A percentile compares a stretch with the other conserved stretches of the same genome.
Evolutionary conservation across 2,329 filamentous ascomycete genomes (phyloP).

Genomic region (Chaetomiaceae sp.): DNA sequence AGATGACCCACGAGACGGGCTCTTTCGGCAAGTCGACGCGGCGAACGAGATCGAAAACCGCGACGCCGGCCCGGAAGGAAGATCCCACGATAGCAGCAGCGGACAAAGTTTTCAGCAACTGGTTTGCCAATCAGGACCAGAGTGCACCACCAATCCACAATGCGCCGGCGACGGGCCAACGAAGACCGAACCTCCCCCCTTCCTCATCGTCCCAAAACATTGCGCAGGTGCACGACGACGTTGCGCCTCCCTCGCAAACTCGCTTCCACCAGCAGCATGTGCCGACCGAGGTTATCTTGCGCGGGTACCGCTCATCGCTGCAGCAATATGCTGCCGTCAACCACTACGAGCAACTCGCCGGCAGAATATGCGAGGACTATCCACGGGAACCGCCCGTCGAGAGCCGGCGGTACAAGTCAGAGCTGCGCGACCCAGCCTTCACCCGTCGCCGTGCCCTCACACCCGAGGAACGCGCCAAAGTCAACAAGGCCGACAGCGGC

Average conservation of each 20-base stretch:
- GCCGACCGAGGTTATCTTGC: constrained; percentile 72
- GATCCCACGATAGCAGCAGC: constrained; percentile 57
- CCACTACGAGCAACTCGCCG: constrained; percentile 81
- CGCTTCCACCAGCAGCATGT: constrained; percentile 33
- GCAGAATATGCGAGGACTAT: constrained; percentile 88
- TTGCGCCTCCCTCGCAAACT: constrained; percentile 24
- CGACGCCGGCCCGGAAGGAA: constrained; percentile 52
- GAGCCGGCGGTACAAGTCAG: constrained; percentile 63
- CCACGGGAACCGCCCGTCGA: constrained; percentile 72
- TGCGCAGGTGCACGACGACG: constrained; percentile 32
- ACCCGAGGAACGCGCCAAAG: constrained; percentile 66
- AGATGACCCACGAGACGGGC: constrained; percentile 53
- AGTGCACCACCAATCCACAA: constrained; percentile 19
- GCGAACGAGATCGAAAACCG: constrained; percentile 56
- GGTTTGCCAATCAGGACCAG: constrained; percentile 45
- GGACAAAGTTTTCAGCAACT: constrained; percentile 56
- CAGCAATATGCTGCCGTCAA: constrained; percentile 81
- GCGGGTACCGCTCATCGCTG: constrained; percentile 63
- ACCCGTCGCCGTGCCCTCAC: constrained; percentile 61
- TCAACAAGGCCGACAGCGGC: constrained; percentile 75
- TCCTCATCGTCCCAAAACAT: constrained; percentile 29
- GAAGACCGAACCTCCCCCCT: constrained; percentile 22
- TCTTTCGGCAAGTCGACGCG: constrained; percentile 63
- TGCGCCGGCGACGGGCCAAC: constrained; percentile 21
- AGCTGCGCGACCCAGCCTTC: constrained; percentile 66